Base-by-base conservation (phyloP, 179 eudicot genomes). In the Gypsophila paniculata region DNA sequence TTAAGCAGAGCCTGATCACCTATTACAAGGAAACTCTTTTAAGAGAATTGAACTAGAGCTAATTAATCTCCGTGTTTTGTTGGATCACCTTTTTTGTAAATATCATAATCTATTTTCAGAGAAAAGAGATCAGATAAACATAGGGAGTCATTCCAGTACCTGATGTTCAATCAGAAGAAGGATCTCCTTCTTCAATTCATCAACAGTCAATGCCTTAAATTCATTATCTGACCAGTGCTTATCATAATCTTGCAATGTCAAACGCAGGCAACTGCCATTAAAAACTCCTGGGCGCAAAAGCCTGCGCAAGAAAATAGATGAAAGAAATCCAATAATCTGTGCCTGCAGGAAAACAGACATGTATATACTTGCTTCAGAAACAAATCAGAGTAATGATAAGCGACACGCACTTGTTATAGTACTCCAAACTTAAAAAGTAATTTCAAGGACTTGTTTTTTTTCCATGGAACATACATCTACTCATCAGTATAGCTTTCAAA, bases 221-320 rank as follows among this genome's bases (percentile, higher is more conserved):
- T 92, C 99, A 4, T 86, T 78, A 82, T 90, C 97, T 65, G 89
- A 85, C 85, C 96, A 85, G 69, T 78, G 86, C 82, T 86, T 95
- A 74, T 82, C 85, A 79, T 87, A 88, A 74, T 87, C 89, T 77
- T 78, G 87, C 67, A 95, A 82, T 42, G 91, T 86, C 51, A 74
- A 82, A 65, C 89, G 91, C 74, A 95, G 73, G 75, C 77, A 90
- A 75, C 78, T 61, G 76, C 75, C 78, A 69, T 85, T 86, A 80
- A 82, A 79, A 76, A 92, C 90, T 59, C 94, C 97, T 51, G 97
- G 95, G 80, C 79, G 85, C 75, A 95, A 86, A 67, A 95, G 85
- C 82, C 86, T 83, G 77, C 85, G 91, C 75, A 88, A 81, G 81
- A 95, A 85, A 61, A 95, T 89, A 66, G 96, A 85, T 69, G 99